A percentile compares a stretch with the other conserved stretches of the same genome.
Conservation (phyloP, 164 flowering plant species). For the Umbellularia californica region DNA sequence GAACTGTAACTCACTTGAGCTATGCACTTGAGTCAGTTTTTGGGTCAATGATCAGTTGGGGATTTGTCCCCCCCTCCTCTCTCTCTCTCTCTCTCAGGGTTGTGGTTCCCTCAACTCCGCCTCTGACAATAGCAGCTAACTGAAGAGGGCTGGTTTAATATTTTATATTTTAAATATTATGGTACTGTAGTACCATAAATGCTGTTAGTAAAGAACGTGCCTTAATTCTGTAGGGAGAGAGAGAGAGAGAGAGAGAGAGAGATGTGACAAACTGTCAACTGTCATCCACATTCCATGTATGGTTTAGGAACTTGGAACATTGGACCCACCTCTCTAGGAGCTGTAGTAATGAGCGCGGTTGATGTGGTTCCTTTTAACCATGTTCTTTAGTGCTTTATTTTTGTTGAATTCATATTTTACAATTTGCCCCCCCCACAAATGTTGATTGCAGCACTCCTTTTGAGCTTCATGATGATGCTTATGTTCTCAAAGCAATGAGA, state of each 20-base stretch:
- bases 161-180: too few relatives aligned
- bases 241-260: too few relatives aligned
- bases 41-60: too few relatives aligned
- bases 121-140: too few relatives aligned
- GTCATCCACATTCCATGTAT: neutral
- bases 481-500: conserved; percentile 91
- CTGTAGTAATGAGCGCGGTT: neutral
- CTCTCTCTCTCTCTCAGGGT: too few relatives aligned
- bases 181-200: neutral
- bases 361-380: neutral
- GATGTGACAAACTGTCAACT: too few relatives aligned
- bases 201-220: neutral
- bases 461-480: conserved; percentile 96
- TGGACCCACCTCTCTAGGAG: neutral
- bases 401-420: neutral
- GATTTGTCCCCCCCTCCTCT: too few relatives aligned
- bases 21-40: too few relatives aligned
- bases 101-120: too few relatives aligned
- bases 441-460: conserved; percentile 80
- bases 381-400: neutral
- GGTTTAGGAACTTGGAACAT: neutral
- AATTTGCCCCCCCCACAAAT: neutral
- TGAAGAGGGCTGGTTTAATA: too few relatives aligned
- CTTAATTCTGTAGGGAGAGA: too few relatives aligned
- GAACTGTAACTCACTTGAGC: too few relatives aligned